Base-by-base conservation (phyloP, 148 eudicot species). In the Spergularia marina region DNA sequence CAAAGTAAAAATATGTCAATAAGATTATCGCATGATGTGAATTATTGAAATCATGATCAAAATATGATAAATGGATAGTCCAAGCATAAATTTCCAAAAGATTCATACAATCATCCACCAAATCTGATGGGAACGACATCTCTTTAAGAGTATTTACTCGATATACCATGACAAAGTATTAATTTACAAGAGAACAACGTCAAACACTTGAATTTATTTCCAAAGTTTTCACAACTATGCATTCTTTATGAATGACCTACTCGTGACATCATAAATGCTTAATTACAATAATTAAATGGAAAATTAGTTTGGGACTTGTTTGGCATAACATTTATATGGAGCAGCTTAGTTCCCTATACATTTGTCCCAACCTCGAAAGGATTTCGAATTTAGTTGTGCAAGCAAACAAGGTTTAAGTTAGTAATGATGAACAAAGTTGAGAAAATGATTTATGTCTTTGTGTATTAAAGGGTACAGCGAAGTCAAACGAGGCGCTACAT, bases 391-490 rank as follows among this genome's bases (percentile, higher is more conserved):
- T 64, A 34, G 23, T 52, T 25, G 40, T 64, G 60, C 74, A 77
- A 17, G 62, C 52, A 77, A 77, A 77, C 34, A 47, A 10, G 13
- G 53, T 2, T 12, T 47, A n/a, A 64, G 25, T 51, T 65, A 5
- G 71, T 64, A 63, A 78, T 71, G 44, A 78, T 78, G 44, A 63
- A 54, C 71, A 40, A 65, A 65, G 58, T 64, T 63, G 65, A 40
- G 75, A 72, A 53, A 72, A 72, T 72, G 81, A 78, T 78, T 78
- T 56, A 63, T 72, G 64, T 71, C 56, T 72, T 63, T 21, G 65
- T 21, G 20, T 14, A 44, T 17, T 6, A 44, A 44, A 44, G 49
- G 49, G 18, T 36, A 34, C 18, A 34, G 14, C 41, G 25, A 73
- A 60, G 54, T 76, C 65, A 76, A 40, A 56, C 53, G 11, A 54